A percentile compares a stretch with the other conserved stretches of the same genome.
phyloP scores from a whole-genome alignment of 805 yeast species.

The Lipomyces yamanashiensis region DNA sequence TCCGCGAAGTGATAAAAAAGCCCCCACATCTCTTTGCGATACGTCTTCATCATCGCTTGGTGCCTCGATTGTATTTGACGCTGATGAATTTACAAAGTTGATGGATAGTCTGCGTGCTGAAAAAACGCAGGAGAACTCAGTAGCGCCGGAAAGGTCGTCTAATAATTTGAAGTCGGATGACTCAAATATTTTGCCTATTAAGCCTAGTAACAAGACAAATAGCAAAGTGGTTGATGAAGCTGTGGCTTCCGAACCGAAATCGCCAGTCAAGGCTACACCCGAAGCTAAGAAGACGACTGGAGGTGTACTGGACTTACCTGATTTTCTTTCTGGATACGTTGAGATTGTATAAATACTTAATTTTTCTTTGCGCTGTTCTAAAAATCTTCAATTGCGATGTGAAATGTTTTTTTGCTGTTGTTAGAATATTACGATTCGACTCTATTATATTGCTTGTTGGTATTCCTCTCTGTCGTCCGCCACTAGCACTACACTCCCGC shows the following conservation, averaged over 20 bases:
- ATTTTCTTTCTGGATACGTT: conserved; percentile 9
- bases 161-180: not conserved
- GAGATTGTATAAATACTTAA: not conserved
- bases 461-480: too few relatives aligned
- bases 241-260: not conserved
- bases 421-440: too few relatives aligned
- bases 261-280: not conserved
- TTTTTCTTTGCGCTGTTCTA: not conserved
- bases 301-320: not conserved
- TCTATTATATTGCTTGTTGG: too few relatives aligned
- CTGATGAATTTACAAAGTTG: conserved; percentile 6
- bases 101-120: conserved; percentile 1
- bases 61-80: not conserved
- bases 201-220: not conserved
- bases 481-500: too few relatives aligned
- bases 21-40: not conserved
- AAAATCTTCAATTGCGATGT: not conserved
- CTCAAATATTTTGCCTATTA: not conserved
- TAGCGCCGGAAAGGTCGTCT: too few relatives aligned
- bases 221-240: not conserved
- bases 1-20: not conserved
- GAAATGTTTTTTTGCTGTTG: not conserved
- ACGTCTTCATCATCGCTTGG: not conserved
- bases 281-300: not conserved
- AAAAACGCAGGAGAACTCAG: not conserved